Evolutionary conservation across 1,284 basidiomycete genomes (phyloP), one percentile per base, ranked within the genome.

Genomic region (Leccinum holopus): DNA sequence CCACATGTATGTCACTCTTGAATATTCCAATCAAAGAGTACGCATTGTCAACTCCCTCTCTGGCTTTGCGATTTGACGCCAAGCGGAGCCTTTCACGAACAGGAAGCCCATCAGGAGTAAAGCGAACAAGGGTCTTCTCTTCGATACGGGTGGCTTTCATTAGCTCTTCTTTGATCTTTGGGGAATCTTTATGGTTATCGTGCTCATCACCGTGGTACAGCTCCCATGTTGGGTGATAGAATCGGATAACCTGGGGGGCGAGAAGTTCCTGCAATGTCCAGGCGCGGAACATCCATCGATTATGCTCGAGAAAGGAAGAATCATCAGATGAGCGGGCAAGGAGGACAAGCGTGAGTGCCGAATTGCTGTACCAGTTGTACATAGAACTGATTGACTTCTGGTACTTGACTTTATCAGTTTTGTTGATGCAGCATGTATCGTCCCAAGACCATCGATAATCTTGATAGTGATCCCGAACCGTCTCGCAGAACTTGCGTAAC

Each of bases 361-460:
- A 68, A n/a, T 56, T 35, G 10, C 41, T n/a, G 41, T 68, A 68
- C 66, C 68, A 68, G n/a, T 59, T 59, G 59, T 66, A 70, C 66
- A 68, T 70, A 16, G 32, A 70, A 5, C 55, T 60, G 14, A 66
- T 65, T 1, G 66, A 68, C 35, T 56, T 60, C 18, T 55, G 12
- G 35, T 44, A 52, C 9, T 58, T 54, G 2, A 30, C 51, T 1
- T 11, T 33, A 16, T 52, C 59, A 11, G 9, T 21, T 21, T 68
- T 67, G 21, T 66, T 10, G 25, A 66, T 65, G 35, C 65, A 67
- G 18, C 65, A 66, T 0, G 65, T 66, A 9, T 66, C 66, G 44
- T 60, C 62, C 66, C 66, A 66, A 14, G 56, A 18, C 66, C 66
- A 66, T 28, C 6, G 39, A 39, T 60, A 60, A 5, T 5, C 5